Conservation (phyloP, 345 rosid species). For the Acer campestre region DNA sequence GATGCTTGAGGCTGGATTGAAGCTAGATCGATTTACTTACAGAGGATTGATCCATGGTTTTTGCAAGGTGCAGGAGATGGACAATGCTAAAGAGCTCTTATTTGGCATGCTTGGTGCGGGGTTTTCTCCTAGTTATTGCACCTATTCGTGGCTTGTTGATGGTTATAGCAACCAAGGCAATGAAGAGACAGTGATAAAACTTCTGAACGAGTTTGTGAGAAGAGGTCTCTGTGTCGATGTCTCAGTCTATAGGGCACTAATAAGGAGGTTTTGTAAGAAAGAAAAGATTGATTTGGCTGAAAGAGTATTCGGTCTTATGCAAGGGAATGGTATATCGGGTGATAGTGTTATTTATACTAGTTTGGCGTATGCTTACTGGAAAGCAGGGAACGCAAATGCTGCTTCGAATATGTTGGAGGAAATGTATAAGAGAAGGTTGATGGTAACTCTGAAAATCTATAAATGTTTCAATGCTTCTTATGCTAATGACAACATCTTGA, state of each 20-base stretch:
- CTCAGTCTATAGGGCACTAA: constrained; percentile 77
- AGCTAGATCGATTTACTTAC: constrained; percentile 64
- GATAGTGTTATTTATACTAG: constrained; percentile 69
- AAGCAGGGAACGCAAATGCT: constrained; percentile 57
- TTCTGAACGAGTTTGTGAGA: constrained; percentile 59
- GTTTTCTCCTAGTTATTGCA: constrained; percentile 71
- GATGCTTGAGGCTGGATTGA: constrained; percentile 81
- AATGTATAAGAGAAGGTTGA: constrained; percentile 76
- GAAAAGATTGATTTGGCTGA: constrained; percentile 67
- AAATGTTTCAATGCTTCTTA: constrained; percentile 61
- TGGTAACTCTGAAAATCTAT: constrained; percentile 72
- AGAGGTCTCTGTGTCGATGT: constrained; percentile 61
- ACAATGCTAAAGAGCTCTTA: constrained; percentile 69
- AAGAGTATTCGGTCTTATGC: constrained; percentile 55
- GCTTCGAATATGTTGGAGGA: constrained; percentile 59
- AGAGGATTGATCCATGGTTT: constrained; percentile 85
- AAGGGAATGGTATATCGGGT: constrained; percentile 63
- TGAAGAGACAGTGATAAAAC: constrained; percentile 47
- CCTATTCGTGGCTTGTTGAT: constrained; percentile 87
- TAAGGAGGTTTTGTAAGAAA: constrained; percentile 78
- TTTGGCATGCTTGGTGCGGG: constrained; percentile 74
- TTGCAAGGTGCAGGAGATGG: constrained; percentile 69
- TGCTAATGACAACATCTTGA: constrained; percentile 52
- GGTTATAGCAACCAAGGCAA: constrained; percentile 54
- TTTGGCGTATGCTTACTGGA: constrained; percentile 82